Percentiles rank a stretch among this genome's conserved stretches.
phyloP scores from a whole-genome alignment of 495 filamentous ascomycete genomes.

The Aspergillus sclerotiicarbonarius region DNA sequence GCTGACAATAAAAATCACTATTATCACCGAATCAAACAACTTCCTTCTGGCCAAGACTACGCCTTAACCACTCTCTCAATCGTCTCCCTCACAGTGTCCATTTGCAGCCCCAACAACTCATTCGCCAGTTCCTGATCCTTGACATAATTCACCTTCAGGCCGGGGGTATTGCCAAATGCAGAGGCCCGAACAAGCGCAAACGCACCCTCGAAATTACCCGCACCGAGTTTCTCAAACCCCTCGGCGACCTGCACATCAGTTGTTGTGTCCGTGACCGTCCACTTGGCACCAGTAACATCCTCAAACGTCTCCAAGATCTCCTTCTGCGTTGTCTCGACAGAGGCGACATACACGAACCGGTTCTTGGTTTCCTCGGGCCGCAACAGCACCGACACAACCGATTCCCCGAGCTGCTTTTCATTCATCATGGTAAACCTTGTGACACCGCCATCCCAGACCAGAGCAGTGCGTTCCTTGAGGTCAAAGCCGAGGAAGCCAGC shows the following conservation, averaged over 20 bases:
- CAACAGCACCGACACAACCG: conserved; percentile 39
- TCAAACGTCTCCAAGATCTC: conserved; percentile 47
- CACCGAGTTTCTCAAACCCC: conserved; percentile 30
- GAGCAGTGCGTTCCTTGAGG: conserved; percentile 37
- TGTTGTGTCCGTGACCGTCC: conserved; percentile 34
- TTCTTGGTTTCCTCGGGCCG: conserved; percentile 44
- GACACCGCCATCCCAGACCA: conserved; percentile 45
- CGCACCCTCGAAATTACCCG: conserved; percentile 36
- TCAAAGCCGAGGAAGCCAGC: conserved; percentile 48
- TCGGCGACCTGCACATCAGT: conserved; percentile 26
- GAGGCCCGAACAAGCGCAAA: conserved; percentile 29
- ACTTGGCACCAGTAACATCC: conserved; percentile 38
- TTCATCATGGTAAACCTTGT: conserved; percentile 38
- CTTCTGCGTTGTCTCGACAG: conserved; percentile 43
- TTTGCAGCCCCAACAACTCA: conserved; percentile 27
- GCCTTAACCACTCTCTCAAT: conserved; percentile 6
- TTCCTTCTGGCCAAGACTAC: no score
- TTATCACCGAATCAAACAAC: no score
- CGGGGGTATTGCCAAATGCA: conserved; percentile 25
- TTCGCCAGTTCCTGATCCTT: conserved; percentile 29
- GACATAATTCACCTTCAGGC: conserved; percentile 28
- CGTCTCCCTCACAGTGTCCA: conserved; percentile 29
- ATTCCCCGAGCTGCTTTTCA: conserved; percentile 35
- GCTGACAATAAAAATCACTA: no score
- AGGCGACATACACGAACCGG: conserved; percentile 46